Evolutionary conservation across 305 asterid genomes (phyloP), one percentile per base, ranked within the genome.

Genomic region (Euphrasia arctica): DNA sequence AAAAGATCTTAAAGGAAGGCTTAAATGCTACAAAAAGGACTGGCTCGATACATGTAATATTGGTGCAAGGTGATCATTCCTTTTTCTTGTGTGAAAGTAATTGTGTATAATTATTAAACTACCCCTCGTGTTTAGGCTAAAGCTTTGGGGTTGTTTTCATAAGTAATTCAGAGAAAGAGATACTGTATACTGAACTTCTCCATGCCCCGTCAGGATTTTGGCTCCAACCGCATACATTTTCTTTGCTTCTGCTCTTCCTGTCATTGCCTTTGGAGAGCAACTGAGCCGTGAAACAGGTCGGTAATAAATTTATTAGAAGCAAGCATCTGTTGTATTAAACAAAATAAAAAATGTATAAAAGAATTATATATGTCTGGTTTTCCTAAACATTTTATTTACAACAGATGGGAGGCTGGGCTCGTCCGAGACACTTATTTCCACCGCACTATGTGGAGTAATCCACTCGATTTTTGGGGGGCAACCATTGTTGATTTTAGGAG

Each of bases 191-290:
- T 9, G 36, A 43, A 41, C 43, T 27, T 8, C 65, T 42, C 11
- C 14, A 29, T 70, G 60, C 54, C n/a, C 49, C 11, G 11, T 15
- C 75, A 90, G 97, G 80, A 85, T 90, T 43, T 64, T 90, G 25
- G 97, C 97, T 72, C 97, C 97, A 65, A 74, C 95, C 12, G 71
- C 90, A 1, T 90, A 85, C 73, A 82, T 90, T 59, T 90, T 80
- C 78, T 90, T 90, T 47, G 96, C 97, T 32, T 90, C 97, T 10
- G 85, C 96, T 47, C 82, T 90, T 65, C 97, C 96, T 22, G 97
- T 90, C 8, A 79, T 90, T 45, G 95, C 97, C 71, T 90, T 90
- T 63, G 97, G 97, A 15, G 95, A 88, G 84, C 97, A 90, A 63
- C 32, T 90, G 58, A 88, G 84, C 66, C 78, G 90, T 57, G 95